These are phyloP conservation scores for Boletus sp. DNA, from an alignment of 768 basidiomycete species.

Conservation along the genomic window DNA sequence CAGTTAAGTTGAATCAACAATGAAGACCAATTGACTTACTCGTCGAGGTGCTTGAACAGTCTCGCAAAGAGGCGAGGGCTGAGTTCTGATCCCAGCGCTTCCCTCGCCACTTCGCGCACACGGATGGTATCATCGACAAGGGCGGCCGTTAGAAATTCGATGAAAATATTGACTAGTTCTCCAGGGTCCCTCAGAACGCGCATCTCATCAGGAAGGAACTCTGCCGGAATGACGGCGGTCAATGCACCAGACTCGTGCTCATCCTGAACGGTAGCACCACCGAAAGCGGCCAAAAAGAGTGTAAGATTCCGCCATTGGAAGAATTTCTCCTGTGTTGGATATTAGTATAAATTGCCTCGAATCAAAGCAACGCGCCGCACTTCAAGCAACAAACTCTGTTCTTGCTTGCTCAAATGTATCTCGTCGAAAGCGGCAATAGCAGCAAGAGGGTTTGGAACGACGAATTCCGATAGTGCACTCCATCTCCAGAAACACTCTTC, in stretches of 20 bases:
- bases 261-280: conserved; percentile 59
- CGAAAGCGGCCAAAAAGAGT: conserved; percentile 71
- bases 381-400: conserved; percentile 38
- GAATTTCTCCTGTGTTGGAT: conserved; percentile 54
- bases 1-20: neutral
- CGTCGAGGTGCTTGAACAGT: conserved; percentile 68
- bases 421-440: conserved; percentile 35
- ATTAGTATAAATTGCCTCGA: conserved; percentile 1
- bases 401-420: conserved; percentile 34
- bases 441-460: conserved; percentile 40
- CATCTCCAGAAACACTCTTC: conserved; percentile 79
- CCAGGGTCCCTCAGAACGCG: conserved; percentile 58
- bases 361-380: conserved; percentile 21
- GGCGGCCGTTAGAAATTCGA: conserved; percentile 64
- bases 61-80: conserved; percentile 64
- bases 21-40: conserved; percentile 44
- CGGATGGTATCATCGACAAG: conserved; percentile 60
- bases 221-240: conserved; percentile 49
- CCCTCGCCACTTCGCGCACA: conserved; percentile 75
- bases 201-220: conserved; percentile 67
- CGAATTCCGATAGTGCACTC: conserved; percentile 58
- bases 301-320: conserved; percentile 86
- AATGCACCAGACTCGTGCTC: conserved; percentile 49
- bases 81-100: conserved; percentile 78
- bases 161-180: conserved; percentile 60